These are phyloP conservation scores for Fraxinus platypoda DNA, from an alignment of 305 asterid genomes.

Conservation along the genomic window DNA sequence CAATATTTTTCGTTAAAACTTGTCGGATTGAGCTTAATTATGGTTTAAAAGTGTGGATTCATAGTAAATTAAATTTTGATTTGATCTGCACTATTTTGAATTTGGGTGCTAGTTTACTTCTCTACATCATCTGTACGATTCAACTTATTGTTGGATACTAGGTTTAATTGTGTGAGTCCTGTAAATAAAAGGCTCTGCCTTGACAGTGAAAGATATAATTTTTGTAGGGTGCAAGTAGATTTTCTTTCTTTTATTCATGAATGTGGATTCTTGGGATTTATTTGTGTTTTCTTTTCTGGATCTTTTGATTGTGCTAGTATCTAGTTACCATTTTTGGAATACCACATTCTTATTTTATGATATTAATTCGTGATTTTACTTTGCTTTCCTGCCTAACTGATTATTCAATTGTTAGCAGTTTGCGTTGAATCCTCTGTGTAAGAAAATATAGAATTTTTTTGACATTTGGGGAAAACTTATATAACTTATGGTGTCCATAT, in stretches of 20 bases:
- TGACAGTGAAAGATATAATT: background rate
- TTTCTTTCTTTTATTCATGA: slow-evolving; percentile 19
- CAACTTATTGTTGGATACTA: slow-evolving; percentile 23
- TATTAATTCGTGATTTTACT: background rate
- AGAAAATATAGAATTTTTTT: background rate
- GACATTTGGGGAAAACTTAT: background rate
- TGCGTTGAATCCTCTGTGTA: background rate
- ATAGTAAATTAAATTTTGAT: slow-evolving; percentile 10
- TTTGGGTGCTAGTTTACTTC: slow-evolving; percentile 23
- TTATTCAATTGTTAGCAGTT: background rate
- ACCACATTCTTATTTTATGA: background rate
- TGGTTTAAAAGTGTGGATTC: slow-evolving; percentile 14
- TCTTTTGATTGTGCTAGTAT: background rate
- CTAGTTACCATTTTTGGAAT: background rate
- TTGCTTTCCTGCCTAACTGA: background rate
- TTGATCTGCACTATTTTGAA: slow-evolving; percentile 24
- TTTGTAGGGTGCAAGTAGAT: slow-evolving; percentile 5
- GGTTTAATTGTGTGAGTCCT: slow-evolving; percentile 39
- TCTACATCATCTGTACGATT: slow-evolving; percentile 32
- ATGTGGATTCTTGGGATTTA: slow-evolving; percentile 30
- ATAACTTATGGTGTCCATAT: background rate
- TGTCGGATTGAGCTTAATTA: slow-evolving; percentile 19
- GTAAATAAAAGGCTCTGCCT: slow-evolving; percentile 22
- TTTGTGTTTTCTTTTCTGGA: slow-evolving; percentile 3
- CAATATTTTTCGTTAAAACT: slow-evolving; percentile 30